Percentiles rank a stretch among this genome's conserved stretches.
phyloP scores from a whole-genome alignment of 1,284 basidiomycete genomes.

The Schizophyllum commune region DNA sequence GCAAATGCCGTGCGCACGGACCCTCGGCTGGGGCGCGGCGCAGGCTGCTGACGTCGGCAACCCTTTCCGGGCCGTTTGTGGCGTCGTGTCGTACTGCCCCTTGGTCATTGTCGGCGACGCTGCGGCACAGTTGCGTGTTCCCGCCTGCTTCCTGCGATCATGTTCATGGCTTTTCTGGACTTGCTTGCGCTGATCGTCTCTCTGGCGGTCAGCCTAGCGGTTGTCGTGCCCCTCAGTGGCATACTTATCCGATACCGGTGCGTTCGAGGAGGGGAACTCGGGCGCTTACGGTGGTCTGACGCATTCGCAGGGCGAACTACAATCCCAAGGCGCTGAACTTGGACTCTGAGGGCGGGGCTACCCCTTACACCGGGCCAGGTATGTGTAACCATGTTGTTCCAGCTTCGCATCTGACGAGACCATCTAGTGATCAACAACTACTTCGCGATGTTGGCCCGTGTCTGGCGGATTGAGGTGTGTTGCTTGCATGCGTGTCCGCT shows the following conservation, averaged over 20 bases:
- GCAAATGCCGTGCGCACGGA: neutral
- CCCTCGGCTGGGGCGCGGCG: neutral
- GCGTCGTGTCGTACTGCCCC: neutral
- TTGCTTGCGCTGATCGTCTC: conserved; percentile 40
- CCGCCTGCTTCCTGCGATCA: conserved; percentile 15
- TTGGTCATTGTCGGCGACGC: neutral
- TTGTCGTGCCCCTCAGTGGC: conserved; percentile 60
- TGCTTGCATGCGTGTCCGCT: neutral
- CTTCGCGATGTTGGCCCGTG: conserved; percentile 67
- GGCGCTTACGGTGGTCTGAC: neutral
- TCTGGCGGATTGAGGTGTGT: conserved; percentile 68
- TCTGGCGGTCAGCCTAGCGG: conserved; percentile 40
- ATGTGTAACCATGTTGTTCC: conserved; percentile 19
- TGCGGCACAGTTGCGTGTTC: conserved; percentile 2
- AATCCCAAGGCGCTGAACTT: conserved; percentile 79
- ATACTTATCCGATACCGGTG: conserved; percentile 27
- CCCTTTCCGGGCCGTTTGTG: neutral
- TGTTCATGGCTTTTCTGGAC: conserved; percentile 32
- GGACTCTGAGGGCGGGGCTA: conserved; percentile 68
- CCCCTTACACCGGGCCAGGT: conserved; percentile 68
- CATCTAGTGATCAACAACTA: conserved; percentile 20
- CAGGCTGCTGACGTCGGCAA: neutral
- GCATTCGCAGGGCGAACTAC: conserved; percentile 69
- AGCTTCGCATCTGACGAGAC: neutral
- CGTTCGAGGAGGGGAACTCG: neutral